Evolutionary conservation across 257 asterid genomes (phyloP), one percentile per base, ranked within the genome.

Genomic region (Petunia axillaris): DNA sequence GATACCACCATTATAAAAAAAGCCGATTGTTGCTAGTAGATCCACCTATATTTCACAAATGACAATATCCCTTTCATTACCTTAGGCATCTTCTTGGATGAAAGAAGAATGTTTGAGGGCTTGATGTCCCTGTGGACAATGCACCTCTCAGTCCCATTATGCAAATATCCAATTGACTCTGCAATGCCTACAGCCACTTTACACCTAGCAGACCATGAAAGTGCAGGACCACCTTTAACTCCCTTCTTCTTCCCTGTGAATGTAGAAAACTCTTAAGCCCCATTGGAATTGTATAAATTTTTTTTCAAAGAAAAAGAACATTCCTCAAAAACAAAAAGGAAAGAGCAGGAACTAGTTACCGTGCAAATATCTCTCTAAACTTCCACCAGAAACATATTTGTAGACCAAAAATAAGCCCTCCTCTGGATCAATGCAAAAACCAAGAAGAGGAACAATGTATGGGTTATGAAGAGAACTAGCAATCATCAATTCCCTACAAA

Each of bases 401-500:
- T 94, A 93, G 80, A 94, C 94, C 90, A 94, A 84, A 83, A 91
- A 94, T 81, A 94, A 84, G 53, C 98, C 98, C 55, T 87, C 90
- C 75, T 94, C 96, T 5, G 93, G 90, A 86, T 94, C 98, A 65
- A 91, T 91, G 70, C 97, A 93, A 79, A 93, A 94, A 60, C 98
- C 98, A 40, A 94, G 83, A 38, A 94, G 85, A 35, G 98, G 97
- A 84, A 94, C 98, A 84, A 94, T 86, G 83, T 84, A 87, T 71
- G 89, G 91, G 67, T 94, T 89, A 68, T 87, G 94, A 73, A 94
- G 78, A 80, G 97, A 93, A 75, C 94, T 93, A 13, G 98, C 97
- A 77, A 94, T 94, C 97, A 94, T 94, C 87, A 94, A 86, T 81
- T 94, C 97, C 82, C 98, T 87, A 83, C 97, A 94, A 82, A 94